Base-by-base conservation (phyloP, 2,329 filamentous ascomycete species). In the Gaeumannomyces sp. region DNA sequence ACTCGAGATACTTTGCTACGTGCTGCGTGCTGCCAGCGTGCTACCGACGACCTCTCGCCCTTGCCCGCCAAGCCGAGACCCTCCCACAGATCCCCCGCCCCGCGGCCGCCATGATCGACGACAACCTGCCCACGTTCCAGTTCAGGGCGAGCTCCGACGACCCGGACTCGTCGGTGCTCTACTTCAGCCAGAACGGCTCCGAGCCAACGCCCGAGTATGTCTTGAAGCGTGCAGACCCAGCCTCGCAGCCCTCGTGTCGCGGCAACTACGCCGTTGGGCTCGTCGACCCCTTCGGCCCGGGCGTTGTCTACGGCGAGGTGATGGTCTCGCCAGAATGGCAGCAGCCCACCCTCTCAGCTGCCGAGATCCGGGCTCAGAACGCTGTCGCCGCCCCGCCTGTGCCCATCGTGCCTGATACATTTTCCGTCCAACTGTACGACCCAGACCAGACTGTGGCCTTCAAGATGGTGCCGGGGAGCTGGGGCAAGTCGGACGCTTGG, bases 371-470 rank as follows among this genome's bases (percentile, higher is more conserved):
- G 67, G 64, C 68, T 11, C 73, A 90, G 72, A 88, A 87, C 67
- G 89, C 89, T 22, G 1, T 79, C 84, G 3, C 88, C 84, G 28
- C 85, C 84, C 22, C 88, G 25, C 71, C 89, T 0, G 84, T 89
- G 66, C 90, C 93, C 13, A 82, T 91, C 45, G 84, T 92, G 33
- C 93, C 94, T 0, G 88, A 89, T 65, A 81, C 86, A 64, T 97
- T 98, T 75, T 83, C 84, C n/a, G 83, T 98, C 56, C 89, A 94
- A 71, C 87, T 99, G 3, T 98, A 97, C 81, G 95, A 97, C 74
- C 95, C 95, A 0, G 94, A 98, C 74, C 92, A 95, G 76, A 84
- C 90, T 70, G 81, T 98, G 27, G 71, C 92, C 0, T 84, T 98
- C 50, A 87, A 84, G 70, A 85, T 88, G 71, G 86, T 90, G 70